These are phyloP conservation scores for Primulina tabacum DNA, from an alignment of 257 asterid genomes.

Conservation along the genomic window DNA sequence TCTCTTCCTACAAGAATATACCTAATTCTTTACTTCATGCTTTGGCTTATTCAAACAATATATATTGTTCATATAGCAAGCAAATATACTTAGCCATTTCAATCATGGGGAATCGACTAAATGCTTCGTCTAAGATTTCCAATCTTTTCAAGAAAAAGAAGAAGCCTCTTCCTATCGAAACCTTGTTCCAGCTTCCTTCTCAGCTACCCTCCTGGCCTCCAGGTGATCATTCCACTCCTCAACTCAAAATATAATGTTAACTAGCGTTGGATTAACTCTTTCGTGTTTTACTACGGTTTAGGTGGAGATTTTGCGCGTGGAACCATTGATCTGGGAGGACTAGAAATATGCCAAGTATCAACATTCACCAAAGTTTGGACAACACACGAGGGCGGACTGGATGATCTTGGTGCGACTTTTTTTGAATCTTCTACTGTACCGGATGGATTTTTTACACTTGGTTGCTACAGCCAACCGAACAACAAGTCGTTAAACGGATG, in stretches of 20 bases:
- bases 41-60: background rate
- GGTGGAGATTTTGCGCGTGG: constrained; percentile 63
- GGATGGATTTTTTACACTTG: constrained; percentile 68
- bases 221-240: constrained; percentile 36
- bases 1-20: constrained; percentile 6
- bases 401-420: constrained; percentile 62
- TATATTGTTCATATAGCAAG: background rate
- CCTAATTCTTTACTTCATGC: background rate
- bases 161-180: constrained; percentile 47
- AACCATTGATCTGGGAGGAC: constrained; percentile 64
- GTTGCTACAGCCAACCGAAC: constrained; percentile 69
- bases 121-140: constrained; percentile 7
- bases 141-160: constrained; percentile 30
- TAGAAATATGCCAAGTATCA: constrained; percentile 47
- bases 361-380: constrained; percentile 56
- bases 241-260: background rate
- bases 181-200: constrained; percentile 59
- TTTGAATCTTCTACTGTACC: constrained; percentile 67
- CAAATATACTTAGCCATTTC: constrained; percentile 4
- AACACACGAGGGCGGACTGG: constrained; percentile 67
- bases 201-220: constrained; percentile 70
- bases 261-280: background rate
- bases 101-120: constrained; percentile 35
- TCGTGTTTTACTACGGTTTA: constrained; percentile 8
- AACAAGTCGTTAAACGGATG: constrained; percentile 58